Percentiles rank a stretch among this genome's conserved stretches.
These are phyloP conservation scores for Leishmania major DNA, from an alignment of 208 protist species.

Conservation along the genomic window DNA sequence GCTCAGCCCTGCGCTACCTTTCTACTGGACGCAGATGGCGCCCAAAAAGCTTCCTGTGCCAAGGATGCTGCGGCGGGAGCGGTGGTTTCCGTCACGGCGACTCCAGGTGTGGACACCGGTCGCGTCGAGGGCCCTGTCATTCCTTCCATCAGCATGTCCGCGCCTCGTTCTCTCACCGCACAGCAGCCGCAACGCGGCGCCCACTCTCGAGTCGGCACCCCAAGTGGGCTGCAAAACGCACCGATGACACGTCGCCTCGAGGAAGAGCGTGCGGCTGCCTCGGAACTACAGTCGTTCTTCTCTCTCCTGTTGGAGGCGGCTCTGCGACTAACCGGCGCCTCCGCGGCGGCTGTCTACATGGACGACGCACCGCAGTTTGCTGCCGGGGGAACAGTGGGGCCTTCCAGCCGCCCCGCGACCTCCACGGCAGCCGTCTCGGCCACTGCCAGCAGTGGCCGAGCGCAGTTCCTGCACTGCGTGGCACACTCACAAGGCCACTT, in stretches of 20 bases:
- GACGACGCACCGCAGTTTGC: constrained; percentile 9
- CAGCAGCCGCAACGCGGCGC: background rate
- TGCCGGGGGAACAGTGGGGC: background rate
- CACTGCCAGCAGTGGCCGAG: background rate
- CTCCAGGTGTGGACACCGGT: background rate
- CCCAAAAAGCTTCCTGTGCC: background rate
- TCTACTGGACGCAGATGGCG: background rate
- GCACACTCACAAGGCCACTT: constrained; percentile 57
- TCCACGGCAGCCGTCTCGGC: background rate
- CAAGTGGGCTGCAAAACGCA: constrained; percentile 7
- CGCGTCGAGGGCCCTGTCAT: background rate
- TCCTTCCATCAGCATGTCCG: background rate
- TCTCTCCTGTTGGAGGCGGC: constrained; percentile 69
- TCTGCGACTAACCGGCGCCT: constrained; percentile 46
- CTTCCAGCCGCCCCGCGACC: background rate
- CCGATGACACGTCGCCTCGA: constrained; percentile 22
- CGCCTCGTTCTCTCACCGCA: background rate
- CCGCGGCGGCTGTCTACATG: constrained; percentile 68
- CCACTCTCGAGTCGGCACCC: constrained; percentile 1
- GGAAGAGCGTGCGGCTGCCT: constrained; percentile 36
- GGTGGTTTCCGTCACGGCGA: background rate
- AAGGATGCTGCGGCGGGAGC: background rate
- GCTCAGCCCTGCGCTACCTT: background rate
- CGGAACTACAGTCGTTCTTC: constrained; percentile 62
- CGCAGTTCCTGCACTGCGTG: constrained; percentile 60